These are phyloP conservation scores for Podospora bellae-mahoneyi DNA, from an alignment of 495 filamentous ascomycete genomes.

Conservation along the genomic window DNA sequence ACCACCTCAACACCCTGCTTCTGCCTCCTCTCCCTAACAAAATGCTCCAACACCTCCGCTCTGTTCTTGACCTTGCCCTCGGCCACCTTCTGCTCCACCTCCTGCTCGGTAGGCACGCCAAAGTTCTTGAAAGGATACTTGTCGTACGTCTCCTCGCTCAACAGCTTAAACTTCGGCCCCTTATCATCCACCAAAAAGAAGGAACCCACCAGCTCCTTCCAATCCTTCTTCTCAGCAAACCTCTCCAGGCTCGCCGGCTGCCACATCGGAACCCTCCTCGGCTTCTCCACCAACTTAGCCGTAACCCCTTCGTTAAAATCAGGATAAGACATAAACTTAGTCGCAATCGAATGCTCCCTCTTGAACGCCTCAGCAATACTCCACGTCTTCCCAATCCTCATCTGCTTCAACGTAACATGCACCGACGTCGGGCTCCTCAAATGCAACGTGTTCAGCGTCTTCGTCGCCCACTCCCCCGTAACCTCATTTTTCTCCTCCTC, in stretches of 20 bases:
- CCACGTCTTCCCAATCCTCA: constrained; percentile 74
- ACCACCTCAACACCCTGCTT: constrained; percentile 57
- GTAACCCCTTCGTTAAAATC: constrained; percentile 88
- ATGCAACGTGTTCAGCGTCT: constrained; percentile 66
- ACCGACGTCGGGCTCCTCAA: constrained; percentile 78
- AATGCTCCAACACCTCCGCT: constrained; percentile 46
- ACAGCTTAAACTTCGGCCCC: constrained; percentile 51
- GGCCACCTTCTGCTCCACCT: constrained; percentile 57
- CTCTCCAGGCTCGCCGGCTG: constrained; percentile 64
- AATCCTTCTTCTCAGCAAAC: constrained; percentile 41
- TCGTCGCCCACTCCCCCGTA: constrained; percentile 65
- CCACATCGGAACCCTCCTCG: constrained; percentile 58
- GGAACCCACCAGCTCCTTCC: constrained; percentile 50
- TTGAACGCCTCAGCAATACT: constrained; percentile 76
- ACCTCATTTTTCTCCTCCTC: constrained; percentile 42
- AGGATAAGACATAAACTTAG: constrained; percentile 76
- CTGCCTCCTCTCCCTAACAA: constrained; percentile 42
- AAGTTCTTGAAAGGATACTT: constrained; percentile 62
- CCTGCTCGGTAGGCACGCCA: constrained; percentile 71
- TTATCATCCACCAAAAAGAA: constrained; percentile 50
- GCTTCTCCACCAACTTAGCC: constrained; percentile 66
- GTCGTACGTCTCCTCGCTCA: constrained; percentile 49
- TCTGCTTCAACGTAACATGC: constrained; percentile 73
- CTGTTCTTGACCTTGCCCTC: constrained; percentile 31
- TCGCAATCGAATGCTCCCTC: constrained; percentile 74